Evolutionary conservation across 805 yeast species (phyloP), one percentile per base, ranked within the genome.

Genomic region (Wickerhamiella domercqiae): DNA sequence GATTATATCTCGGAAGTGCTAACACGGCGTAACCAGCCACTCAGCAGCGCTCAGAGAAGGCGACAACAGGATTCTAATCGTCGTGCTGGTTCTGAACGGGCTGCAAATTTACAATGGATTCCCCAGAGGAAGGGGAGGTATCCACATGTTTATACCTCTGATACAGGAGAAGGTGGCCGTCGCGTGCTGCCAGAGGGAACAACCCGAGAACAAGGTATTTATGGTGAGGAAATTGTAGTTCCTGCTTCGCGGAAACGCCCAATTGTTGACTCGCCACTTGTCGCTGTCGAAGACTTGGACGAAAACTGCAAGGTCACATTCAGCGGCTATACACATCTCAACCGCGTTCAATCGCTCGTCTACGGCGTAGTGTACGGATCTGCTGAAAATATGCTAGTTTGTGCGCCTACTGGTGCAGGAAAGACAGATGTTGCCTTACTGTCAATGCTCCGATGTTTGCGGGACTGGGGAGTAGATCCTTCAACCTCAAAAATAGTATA

Each of bases 351-450:
- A 58, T 78, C 94, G 14, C 63, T 90, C 43, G 93, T 87, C 1
- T 90, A 67, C 47, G 94, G 94, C 0, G 82, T 86, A 11, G 97
- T 94, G 0, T 90, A 87, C 55, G 74, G 78, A 39, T 78, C 96
- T 4, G 84, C 81, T 55, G 96, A 87, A 50, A 87, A 87, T 52
- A 81, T 90, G 94, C 62, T 86, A 36, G 83, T 86, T 3, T 86
- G 96, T 71, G 95, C 96, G 0, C 96, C 96, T 1, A 86, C 96
- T 0, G 96, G 96, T 67, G 94, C 96, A 4, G 96, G 96, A 70
- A 86, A 86, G 54, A 86, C 96, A 0, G 95, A 86, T 56, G 87
- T 86, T 20, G 96, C 96, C 0, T 58, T 86, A 41, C 61, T 86
- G 28, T 65, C 95, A 0, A 74, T 86, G 44, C 61, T 86, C 37